These are phyloP conservation scores for Fusarium begoniae DNA, from an alignment of 2,329 filamentous ascomycete genomes.

Conservation along the genomic window DNA sequence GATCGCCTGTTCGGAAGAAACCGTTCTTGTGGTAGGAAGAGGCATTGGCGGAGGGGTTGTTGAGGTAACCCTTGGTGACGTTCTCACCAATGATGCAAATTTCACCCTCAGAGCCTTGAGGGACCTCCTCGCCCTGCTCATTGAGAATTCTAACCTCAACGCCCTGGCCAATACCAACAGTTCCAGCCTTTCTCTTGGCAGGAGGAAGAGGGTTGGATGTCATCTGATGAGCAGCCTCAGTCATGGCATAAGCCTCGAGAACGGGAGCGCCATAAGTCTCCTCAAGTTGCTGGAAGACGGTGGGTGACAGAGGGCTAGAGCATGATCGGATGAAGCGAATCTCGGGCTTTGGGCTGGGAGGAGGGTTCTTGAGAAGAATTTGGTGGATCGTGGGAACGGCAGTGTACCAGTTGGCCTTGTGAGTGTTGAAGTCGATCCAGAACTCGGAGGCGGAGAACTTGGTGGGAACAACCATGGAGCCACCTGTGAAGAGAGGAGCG, in stretches of 20 bases:
- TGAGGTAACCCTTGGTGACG: constrained; percentile 85
- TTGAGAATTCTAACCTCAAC: constrained; percentile 84
- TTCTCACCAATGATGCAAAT: constrained; percentile 86
- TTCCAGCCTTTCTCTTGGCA: constrained; percentile 79
- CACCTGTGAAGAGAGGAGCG: constrained; percentile 77
- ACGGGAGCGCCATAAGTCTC: constrained; percentile 80
- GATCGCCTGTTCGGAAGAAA: constrained; percentile 89
- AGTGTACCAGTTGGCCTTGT: constrained; percentile 90
- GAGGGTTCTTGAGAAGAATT: constrained; percentile 79
- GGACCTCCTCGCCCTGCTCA: constrained; percentile 71
- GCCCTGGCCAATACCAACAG: constrained; percentile 83
- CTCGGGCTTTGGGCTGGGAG: constrained; percentile 72
- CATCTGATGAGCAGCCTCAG: constrained; percentile 88
- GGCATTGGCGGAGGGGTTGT: constrained; percentile 80
- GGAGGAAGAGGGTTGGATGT: constrained; percentile 78
- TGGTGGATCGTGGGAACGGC: constrained; percentile 94
- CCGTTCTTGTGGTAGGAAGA: constrained; percentile 77
- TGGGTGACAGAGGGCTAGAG: constrained; percentile 84
- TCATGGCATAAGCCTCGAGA: constrained; percentile 92
- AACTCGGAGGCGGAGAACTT: constrained; percentile 87
- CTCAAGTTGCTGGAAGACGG: constrained; percentile 82
- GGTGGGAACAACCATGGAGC: constrained; percentile 80
- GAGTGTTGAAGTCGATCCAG: constrained; percentile 78
- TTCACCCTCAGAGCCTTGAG: constrained; percentile 77
- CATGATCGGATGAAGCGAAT: constrained; percentile 92